Evolutionary conservation across 2,329 filamentous ascomycete genomes (phyloP).

Genomic region (Nothophaeocryptopus gaeumannii): DNA sequence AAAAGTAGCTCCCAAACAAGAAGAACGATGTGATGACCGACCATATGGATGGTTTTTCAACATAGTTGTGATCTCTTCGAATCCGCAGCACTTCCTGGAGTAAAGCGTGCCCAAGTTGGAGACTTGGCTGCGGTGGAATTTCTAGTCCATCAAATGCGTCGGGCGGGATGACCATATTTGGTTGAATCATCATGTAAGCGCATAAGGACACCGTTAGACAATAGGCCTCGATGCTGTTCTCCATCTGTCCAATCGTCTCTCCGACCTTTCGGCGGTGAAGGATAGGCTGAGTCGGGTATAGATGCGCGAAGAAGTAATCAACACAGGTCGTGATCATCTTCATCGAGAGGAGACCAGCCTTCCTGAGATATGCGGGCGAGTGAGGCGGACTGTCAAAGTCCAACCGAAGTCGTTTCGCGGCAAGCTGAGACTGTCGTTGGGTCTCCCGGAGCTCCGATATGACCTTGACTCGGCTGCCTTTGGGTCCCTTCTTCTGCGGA

Average conservation of each 20-base stretch:
- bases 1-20: conserved; percentile 60
- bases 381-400: conserved; percentile 41
- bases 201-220: conserved; percentile 55
- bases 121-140: conserved; percentile 41
- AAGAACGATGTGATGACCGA: conserved; percentile 64
- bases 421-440: conserved; percentile 46
- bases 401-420: conserved; percentile 39
- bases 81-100: conserved; percentile 58
- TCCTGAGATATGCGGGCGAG: conserved; percentile 45
- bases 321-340: conserved; percentile 54
- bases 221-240: conserved; percentile 54
- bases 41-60: conserved; percentile 54
- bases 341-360: conserved; percentile 49
- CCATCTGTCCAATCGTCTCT: conserved; percentile 53
- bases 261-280: conserved; percentile 53
- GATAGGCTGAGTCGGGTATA: conserved; percentile 64
- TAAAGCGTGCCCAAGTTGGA: conserved; percentile 53
- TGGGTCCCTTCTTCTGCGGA: conserved; percentile 63
- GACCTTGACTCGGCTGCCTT: conserved; percentile 60
- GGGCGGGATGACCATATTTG: conserved; percentile 44
- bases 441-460: conserved; percentile 60
- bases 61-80: conserved; percentile 56
- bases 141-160: conserved; percentile 51
- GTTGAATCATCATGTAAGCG: conserved; percentile 51
- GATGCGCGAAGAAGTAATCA: conserved; percentile 60